Base-by-base conservation (phyloP, 139 green algal species). In the Gonium pectorale region DNA sequence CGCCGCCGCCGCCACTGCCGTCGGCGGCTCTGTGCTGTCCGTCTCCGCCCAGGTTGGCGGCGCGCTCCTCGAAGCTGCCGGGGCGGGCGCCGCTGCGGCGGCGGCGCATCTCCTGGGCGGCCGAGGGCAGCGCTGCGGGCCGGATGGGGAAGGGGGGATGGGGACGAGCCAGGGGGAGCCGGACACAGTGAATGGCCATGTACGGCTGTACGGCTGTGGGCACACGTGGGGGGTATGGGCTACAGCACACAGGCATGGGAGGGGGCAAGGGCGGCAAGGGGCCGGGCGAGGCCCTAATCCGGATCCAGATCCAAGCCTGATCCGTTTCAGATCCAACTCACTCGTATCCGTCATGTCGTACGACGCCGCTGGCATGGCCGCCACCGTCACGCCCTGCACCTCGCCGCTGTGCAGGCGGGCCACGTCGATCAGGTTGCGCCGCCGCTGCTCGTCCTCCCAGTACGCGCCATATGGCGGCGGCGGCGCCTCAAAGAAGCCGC, bases 391-490 rank as follows among this genome's bases (percentile, higher is more conserved):
- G 27, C 60, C 60, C 60, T 74, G 62, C 41, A 44, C 62, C 60
- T 83, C 77, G 43, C 60, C 77, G 60, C 60, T 74, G 77, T 73
- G 60, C 62, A 73, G 49, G 24, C 43, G 17, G 3, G 44, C 77
- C 22, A 43, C 43, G 26, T 41, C 31, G 43, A 46, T 3, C 24
- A 51, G 5, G n/a, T 51, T 68, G 24, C 31, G 77, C 43, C 60
- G 60, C 62, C 77, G 77, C 60, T 63, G 31, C 43, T 59, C 21
- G 31, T 73, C 77, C 62, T 74, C 62, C 0, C 66, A 38, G n/a
- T 31, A 83, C 51, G 21, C 49, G 31, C n/a, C n/a, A n/a, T 46
- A 6, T 5, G 5, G 46, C 44, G 3, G n/a, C 33, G 46, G 52
- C 49, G n/a, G 7, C 21, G 7, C 15, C 33, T 29, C 33, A n/a